Percentiles rank a stretch among this genome's conserved stretches.
These are phyloP conservation scores for Pythium myriotylum DNA, from an alignment of 352 stramenopile species.

Conservation along the genomic window DNA sequence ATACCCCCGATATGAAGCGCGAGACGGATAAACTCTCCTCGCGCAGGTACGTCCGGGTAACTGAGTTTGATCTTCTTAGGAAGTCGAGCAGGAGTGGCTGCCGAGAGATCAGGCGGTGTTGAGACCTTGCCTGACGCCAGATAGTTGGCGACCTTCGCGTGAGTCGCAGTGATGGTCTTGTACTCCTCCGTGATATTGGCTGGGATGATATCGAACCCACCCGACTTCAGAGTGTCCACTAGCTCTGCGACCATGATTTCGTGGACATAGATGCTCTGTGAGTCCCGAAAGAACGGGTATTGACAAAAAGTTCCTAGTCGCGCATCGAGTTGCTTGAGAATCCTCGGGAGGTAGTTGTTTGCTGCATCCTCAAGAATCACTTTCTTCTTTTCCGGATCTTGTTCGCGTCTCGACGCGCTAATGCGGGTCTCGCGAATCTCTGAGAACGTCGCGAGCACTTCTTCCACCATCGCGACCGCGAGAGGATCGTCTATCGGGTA, in stretches of 20 bases:
- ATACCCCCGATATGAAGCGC: constrained; percentile 31
- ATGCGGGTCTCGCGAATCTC: constrained; percentile 23
- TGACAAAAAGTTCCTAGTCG: background rate
- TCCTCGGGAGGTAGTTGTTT: background rate
- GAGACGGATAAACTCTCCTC: constrained; percentile 31
- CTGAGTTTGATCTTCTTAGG: constrained; percentile 26
- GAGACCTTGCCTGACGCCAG: background rate
- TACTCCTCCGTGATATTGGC: constrained; percentile 3
- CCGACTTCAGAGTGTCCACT: background rate
- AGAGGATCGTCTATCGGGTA: constrained; percentile 39
- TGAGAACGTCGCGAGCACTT: constrained; percentile 34
- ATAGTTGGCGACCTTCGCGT: constrained; percentile 6
- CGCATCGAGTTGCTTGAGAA: constrained; percentile 5
- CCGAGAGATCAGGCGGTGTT: too few relatives aligned
- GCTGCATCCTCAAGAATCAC: constrained; percentile 14
- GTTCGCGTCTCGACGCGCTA: background rate
- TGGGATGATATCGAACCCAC: constrained; percentile 1
- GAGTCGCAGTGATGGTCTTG: background rate
- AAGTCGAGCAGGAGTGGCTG: background rate
- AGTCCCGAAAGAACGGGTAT: constrained; percentile 4
- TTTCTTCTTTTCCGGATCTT: constrained; percentile 7
- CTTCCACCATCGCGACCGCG: constrained; percentile 44
- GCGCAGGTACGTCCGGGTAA: constrained; percentile 34
- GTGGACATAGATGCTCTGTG: constrained; percentile 20
- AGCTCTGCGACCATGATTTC: constrained; percentile 23